These are phyloP conservation scores for Gloeostereum incarnatum DNA, from an alignment of 768 basidiomycete genomes.

Conservation along the genomic window DNA sequence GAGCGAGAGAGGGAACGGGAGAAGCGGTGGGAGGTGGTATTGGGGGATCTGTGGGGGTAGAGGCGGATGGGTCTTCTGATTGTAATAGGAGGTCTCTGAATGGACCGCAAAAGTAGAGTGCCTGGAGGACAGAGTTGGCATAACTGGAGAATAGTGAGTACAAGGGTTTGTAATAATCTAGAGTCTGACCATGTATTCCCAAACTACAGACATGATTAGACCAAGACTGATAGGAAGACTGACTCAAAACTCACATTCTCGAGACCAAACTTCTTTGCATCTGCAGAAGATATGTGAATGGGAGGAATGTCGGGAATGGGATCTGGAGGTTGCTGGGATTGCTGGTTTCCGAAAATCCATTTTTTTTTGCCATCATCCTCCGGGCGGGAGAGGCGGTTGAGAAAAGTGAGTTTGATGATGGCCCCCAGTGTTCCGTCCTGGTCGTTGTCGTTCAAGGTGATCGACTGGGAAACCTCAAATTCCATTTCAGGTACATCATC, in stretches of 20 bases:
- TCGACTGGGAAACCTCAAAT: too few relatives aligned
- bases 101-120: slow-evolving; percentile 90
- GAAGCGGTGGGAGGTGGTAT: too few relatives aligned
- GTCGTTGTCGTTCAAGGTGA: too few relatives aligned
- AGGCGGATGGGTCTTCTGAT: slow-evolving; percentile 18
- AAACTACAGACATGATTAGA: slow-evolving; percentile 42
- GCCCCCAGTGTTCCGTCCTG: too few relatives aligned
- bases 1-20: too few relatives aligned
- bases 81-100: slow-evolving; percentile 89
- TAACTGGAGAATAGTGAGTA: slow-evolving; percentile 48
- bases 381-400: too few relatives aligned
- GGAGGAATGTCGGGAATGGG: slow-evolving; percentile 15
- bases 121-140: slow-evolving; percentile 97
- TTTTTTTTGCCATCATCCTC: too few relatives aligned
- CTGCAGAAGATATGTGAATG: slow-evolving; percentile 41
- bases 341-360: slow-evolving; percentile 24
- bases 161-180: neutral
- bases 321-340: slow-evolving; percentile 15
- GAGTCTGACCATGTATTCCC: slow-evolving; percentile 81
- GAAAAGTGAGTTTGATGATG: too few relatives aligned
- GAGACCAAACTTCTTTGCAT: slow-evolving; percentile 88
- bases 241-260: slow-evolving; percentile 93
- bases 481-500: too few relatives aligned
- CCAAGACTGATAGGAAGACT: slow-evolving; percentile 1
- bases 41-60: slow-evolving; percentile 22